Conservation (phyloP, 495 filamentous ascomycete genomes). For the Neurospora terricola region DNA sequence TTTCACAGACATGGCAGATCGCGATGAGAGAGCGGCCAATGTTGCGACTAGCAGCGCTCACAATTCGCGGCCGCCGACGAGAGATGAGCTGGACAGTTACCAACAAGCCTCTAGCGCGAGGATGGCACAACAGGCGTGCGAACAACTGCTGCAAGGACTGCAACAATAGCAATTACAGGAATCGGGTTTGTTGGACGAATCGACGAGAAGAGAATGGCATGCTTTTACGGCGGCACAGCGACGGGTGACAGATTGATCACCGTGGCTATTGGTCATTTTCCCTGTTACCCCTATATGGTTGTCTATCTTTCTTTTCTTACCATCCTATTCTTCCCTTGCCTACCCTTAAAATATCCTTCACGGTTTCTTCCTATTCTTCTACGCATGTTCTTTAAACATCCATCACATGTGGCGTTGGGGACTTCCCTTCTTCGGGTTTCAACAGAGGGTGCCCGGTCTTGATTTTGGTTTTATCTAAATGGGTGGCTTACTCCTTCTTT, state of each 20-base stretch:
- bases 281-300: not conserved
- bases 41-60: not conserved
- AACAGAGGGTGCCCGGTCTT: not conserved
- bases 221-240: not conserved
- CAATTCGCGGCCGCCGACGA: not conserved
- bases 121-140: not conserved
- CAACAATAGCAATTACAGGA: not conserved
- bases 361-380: not conserved
- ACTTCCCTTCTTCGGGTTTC: not conserved
- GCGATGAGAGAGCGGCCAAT: not conserved
- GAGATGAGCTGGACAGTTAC: not conserved
- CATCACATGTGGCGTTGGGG: not conserved
- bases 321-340: not conserved
- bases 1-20: not conserved
- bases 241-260: not conserved
- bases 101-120: not conserved
- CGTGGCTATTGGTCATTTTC: not conserved
- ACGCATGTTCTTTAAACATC: not conserved
- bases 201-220: not conserved
- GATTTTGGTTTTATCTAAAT: not conserved
- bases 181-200: not conserved
- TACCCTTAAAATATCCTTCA: not conserved
- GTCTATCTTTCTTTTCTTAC: not conserved
- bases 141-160: not conserved
- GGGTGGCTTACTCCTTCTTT: not conserved